Evolutionary conservation across 331 rosid species (phyloP).

Genomic region (Quercus tomentella): DNA sequence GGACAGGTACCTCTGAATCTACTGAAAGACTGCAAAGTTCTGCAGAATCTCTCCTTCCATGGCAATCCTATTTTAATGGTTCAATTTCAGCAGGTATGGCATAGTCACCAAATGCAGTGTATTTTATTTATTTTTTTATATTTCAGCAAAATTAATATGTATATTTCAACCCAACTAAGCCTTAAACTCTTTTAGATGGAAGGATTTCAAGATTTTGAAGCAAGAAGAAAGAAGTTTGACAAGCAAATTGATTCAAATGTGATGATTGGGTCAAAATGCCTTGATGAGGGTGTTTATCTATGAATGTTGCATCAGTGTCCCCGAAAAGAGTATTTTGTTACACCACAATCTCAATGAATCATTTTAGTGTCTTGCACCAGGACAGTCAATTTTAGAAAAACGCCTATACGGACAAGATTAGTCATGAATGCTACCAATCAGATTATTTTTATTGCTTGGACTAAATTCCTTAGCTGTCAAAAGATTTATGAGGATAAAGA

Average conservation of each 20-base stretch:
- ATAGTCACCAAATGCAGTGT: not conserved
- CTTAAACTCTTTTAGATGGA: constrained; percentile 53
- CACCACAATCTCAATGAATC: not conserved
- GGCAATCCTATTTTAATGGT: constrained; percentile 93
- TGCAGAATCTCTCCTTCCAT: constrained; percentile 84
- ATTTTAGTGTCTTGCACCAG: not conserved
- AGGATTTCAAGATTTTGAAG: constrained; percentile 94
- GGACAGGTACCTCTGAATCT: constrained; percentile 66
- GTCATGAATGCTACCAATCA: not conserved
- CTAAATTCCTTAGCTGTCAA: not conserved
- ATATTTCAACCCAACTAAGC: constrained; percentile 12
- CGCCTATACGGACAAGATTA: not conserved
- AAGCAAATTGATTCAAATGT: constrained; percentile 91
- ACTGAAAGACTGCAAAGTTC: constrained; percentile 85
- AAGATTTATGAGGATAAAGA: not conserved
- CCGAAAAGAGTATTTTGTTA: not conserved
- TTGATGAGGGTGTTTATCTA: constrained; percentile 87
- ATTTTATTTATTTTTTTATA: not conserved
- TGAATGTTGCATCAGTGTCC: constrained; percentile 24
- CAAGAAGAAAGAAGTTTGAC: constrained; percentile 86
- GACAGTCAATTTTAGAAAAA: not conserved
- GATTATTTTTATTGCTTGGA: not conserved
- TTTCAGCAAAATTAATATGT: not conserved
- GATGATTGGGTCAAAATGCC: constrained; percentile 84
- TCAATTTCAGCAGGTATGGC: constrained; percentile 82